These are phyloP conservation scores for Beauveria varroae DNA, from an alignment of 2,329 filamentous ascomycete species.

Conservation along the genomic window DNA sequence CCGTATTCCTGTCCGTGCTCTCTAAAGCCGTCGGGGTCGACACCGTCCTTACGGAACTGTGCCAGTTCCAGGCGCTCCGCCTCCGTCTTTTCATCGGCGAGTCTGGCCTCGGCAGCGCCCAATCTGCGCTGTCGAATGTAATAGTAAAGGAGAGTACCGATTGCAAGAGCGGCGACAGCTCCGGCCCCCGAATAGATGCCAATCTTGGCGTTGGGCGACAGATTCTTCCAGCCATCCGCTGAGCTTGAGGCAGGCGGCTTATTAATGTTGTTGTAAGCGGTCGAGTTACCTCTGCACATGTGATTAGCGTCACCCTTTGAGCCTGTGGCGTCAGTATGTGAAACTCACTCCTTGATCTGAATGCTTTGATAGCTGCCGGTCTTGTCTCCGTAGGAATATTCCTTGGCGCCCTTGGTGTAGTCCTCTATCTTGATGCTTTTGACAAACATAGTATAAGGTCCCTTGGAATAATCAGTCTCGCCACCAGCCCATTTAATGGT, in stretches of 20 bases:
- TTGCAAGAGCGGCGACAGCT: slow-evolving; percentile 33
- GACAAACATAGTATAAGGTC: slow-evolving; percentile 68
- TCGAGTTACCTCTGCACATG: slow-evolving; percentile 47
- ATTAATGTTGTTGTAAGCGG: slow-evolving; percentile 37
- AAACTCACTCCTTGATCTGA: slow-evolving; percentile 43
- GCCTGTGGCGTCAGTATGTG: neutral
- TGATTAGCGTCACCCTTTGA: slow-evolving; percentile 16
- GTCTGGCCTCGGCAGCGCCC: slow-evolving; percentile 43
- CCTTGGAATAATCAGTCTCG: slow-evolving; percentile 55
- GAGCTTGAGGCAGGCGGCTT: slow-evolving; percentile 33
- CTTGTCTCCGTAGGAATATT: slow-evolving; percentile 58
- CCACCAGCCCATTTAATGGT: slow-evolving; percentile 67
- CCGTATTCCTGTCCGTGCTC: slow-evolving; percentile 19
- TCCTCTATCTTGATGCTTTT: slow-evolving; percentile 50
- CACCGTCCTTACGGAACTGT: slow-evolving; percentile 38
- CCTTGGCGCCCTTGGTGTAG: slow-evolving; percentile 49
- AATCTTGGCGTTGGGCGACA: slow-evolving; percentile 42
- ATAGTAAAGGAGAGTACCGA: slow-evolving; percentile 40
- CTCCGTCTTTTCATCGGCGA: slow-evolving; percentile 35
- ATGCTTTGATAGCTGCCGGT: slow-evolving; percentile 59
- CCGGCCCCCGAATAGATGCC: slow-evolving; percentile 44
- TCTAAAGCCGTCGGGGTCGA: slow-evolving; percentile 40
- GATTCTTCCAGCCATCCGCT: slow-evolving; percentile 45
- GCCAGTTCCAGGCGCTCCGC: slow-evolving; percentile 45
- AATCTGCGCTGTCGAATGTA: slow-evolving; percentile 47